These are phyloP conservation scores for Pichia heedii DNA, from an alignment of 805 yeast genomes.

Conservation along the genomic window DNA sequence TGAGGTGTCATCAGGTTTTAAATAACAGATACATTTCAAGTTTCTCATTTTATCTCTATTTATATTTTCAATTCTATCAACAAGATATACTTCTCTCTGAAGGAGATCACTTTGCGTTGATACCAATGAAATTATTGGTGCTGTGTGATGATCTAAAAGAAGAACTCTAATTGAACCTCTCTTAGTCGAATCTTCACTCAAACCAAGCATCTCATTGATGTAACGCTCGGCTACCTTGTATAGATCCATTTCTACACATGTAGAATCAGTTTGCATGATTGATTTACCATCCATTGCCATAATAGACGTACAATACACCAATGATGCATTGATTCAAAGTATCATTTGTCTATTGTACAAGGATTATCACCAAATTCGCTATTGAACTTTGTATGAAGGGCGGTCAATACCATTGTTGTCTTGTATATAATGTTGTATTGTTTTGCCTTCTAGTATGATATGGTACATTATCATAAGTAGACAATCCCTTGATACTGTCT, in stretches of 20 bases:
- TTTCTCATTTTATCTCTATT: slow-evolving; percentile 65
- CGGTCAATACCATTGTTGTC: too few species aligned
- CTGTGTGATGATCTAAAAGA: slow-evolving; percentile 70
- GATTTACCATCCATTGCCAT: too few species aligned
- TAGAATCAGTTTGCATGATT: too few species aligned
- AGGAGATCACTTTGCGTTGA: slow-evolving; percentile 81
- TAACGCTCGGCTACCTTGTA: slow-evolving; percentile 38
- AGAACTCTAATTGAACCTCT: slow-evolving; percentile 53
- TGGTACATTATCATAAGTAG: too few species aligned
- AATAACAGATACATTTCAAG: slow-evolving; percentile 68
- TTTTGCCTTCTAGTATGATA: too few species aligned
- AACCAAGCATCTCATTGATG: slow-evolving; percentile 28
- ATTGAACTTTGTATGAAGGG: too few species aligned
- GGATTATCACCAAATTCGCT: too few species aligned
- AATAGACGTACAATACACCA: too few species aligned
- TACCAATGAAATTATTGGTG: slow-evolving; percentile 77
- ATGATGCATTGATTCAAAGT: too few species aligned
- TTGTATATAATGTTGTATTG: too few species aligned
- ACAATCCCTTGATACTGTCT: too few species aligned
- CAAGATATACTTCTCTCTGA: slow-evolving; percentile 74
- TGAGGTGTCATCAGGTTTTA: slow-evolving; percentile 63
- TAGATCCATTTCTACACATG: slow-evolving; percentile 35
- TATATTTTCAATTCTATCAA: slow-evolving; percentile 57
- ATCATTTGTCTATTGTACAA: too few species aligned
- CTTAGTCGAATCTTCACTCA: slow-evolving; percentile 7